Base-by-base conservation (phyloP, 768 basidiomycete genomes). In the Trametes sanguinea region DNA sequence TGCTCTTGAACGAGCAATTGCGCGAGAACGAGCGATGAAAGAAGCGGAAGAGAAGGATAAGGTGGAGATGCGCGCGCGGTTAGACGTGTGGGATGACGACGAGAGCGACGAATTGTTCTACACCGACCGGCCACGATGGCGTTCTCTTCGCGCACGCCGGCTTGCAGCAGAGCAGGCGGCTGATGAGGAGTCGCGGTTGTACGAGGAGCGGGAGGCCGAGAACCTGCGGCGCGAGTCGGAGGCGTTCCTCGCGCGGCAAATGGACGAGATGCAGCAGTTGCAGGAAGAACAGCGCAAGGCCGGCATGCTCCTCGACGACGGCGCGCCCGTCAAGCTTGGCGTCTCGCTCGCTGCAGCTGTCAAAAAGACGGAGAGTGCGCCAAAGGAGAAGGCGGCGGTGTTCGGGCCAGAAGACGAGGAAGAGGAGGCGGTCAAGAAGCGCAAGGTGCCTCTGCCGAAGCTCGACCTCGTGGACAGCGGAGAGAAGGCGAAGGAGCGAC, bases 221-320 rank as follows among this genome's bases (percentile, higher is more conserved):
- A 90, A 92, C 67, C 80, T 97, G 27, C 86, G 93, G 39, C 83
- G 86, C 51, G 94, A 98, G 75, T 94, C 94, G 0, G 96, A 98
- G 74, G 90, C 87, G 64, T 97, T 98, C 82, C 81, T 98, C 62
- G 92, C 92, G 39, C 83, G 87, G 57, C 95, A 97, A 71, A 94
- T 96, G 92, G 92, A 92, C 65, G 95, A 98, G 73, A 90, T 96
- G 87, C 93, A 94, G 66, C 89, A 92, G 2, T 78, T 96, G 32
- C 92, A 91, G 11, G 91, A 92, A 53, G 90, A 95, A 69, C 94
- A 97, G 69, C 87, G 92, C 65, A 91, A 92, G 70, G 92, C 92
- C 6, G 95, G 95, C 33, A 81, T 96, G 76, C 76, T 97, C 14
- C 81, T 95, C 35, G 95, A 96, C 64, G 95, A 97, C 65, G 93